Percentiles rank a stretch among this genome's conserved stretches.
Evolutionary conservation across 139 green algal genomes (phyloP).

Genomic region (Micractinium conductrix): DNA sequence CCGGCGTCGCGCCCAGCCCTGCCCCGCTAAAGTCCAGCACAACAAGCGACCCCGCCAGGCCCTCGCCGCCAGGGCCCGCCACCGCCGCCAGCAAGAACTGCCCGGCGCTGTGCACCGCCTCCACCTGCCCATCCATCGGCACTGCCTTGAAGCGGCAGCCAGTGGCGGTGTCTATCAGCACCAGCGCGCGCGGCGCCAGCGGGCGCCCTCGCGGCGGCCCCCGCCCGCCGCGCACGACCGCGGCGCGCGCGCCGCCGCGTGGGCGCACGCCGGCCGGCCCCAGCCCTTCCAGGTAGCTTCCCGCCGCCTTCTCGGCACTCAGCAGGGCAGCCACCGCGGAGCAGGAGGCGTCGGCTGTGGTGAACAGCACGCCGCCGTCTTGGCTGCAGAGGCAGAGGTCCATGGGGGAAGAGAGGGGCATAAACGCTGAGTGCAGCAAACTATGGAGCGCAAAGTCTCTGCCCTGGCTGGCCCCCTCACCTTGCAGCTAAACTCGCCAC

Average conservation of each 20-base stretch:
- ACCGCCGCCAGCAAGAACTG: constrained; percentile 37
- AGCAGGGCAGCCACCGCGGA: constrained; percentile 22
- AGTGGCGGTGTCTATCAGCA: constrained; percentile 36
- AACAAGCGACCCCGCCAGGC: constrained; percentile 26
- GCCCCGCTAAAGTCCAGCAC: constrained; percentile 36
- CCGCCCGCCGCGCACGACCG: neutral
- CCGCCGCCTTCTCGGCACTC: constrained; percentile 12
- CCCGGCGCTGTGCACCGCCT: constrained; percentile 30
- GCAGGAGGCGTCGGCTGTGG: constrained; percentile 24
- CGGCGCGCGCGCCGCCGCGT: neutral
- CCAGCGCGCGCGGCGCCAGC: constrained; percentile 23
- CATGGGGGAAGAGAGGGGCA: too few relatives aligned
- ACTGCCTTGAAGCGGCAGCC: constrained; percentile 37
- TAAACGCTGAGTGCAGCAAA: too few relatives aligned
- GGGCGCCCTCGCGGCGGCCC: neutral
- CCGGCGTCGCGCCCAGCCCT: neutral
- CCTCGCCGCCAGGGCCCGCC: constrained; percentile 12
- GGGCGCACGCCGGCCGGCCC: neutral
- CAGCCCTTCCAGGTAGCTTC: constrained; percentile 37
- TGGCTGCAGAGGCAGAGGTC: too few relatives aligned
- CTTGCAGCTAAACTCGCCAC: too few relatives aligned
- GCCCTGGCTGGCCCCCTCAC: too few relatives aligned
- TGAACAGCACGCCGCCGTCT: constrained; percentile 28
- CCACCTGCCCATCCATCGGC: constrained; percentile 23
- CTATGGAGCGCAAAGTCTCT: too few relatives aligned